Base-by-base conservation (phyloP, 2,329 filamentous ascomycete species). In the Aspergillus sp. region DNA sequence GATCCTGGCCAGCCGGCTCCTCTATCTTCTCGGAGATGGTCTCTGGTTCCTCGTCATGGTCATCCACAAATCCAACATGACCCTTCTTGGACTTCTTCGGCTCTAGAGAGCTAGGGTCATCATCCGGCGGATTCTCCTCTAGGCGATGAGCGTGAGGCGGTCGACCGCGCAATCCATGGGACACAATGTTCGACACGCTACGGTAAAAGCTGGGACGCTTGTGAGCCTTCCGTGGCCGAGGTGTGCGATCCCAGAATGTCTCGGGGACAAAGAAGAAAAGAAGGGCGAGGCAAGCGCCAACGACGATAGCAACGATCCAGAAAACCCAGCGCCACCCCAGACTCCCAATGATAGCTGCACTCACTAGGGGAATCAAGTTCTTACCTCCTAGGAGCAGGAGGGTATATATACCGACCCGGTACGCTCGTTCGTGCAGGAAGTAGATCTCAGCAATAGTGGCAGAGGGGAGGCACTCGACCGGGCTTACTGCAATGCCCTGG, bases 371-470 rank as follows among this genome's bases (percentile, higher is more conserved):
- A 4, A 96, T 83, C 64, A 98, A 73, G 68, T 97, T 98, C 81
- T 97, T 97, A 53, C 93, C 92, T 13, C 93, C 91, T 0, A 98
- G 84, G 11, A 98, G 82, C 5, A 98, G 81, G 19, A 98, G 78
- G 0, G 93, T 97, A 72, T 98, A 98, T 23, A 98, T 92, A 8
- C 95, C 95, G 48, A 98, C 87, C 4, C 94, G 89, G 73, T 93
- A 98, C 0, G 94, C 94, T 62, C 94, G 85, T 77, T 98, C 94
- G 70, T 98, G 94, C 19, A 98, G 81, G 71, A 96, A 97, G 80
- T 93, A 98, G 62, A 98, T 97, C 75, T 98, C 94, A 3, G 93
- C 92, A 69, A 98, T 94, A 0, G 92, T 96, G 15, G 94, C 93
- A 4, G 92, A 96, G 0, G 94, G 94, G 30, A 98, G 83, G 70